Conservation (phyloP, 257 asterid genomes). For the Nicotiana paniculata region DNA sequence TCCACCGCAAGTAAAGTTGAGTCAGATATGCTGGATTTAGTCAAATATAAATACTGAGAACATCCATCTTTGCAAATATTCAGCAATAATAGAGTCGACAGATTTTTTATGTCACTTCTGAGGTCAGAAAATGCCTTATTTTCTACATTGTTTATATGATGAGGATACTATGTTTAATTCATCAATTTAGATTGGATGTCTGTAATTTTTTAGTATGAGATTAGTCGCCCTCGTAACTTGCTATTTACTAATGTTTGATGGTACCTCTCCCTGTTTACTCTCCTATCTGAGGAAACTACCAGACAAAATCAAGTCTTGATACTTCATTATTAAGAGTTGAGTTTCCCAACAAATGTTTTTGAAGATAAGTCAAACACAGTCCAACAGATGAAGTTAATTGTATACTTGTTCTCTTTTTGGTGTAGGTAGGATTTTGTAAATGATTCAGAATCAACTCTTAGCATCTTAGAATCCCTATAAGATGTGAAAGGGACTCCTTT, state of each 20-base stretch:
- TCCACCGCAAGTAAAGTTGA: neutral
- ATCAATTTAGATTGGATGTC: neutral
- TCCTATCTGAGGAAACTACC: neutral
- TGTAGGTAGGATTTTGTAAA: too few relatives aligned
- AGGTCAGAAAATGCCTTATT: neutral
- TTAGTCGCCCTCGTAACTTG: neutral
- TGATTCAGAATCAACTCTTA: too few relatives aligned
- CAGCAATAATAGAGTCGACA: neutral
- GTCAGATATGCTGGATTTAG: neutral
- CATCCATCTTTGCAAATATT: too few relatives aligned
- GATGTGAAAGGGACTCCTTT: too few relatives aligned
- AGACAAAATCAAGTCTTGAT: neutral
- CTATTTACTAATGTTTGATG: neutral
- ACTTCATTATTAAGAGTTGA: neutral
- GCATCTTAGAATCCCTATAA: too few relatives aligned
- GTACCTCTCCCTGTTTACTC: neutral
- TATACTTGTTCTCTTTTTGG: too few relatives aligned
- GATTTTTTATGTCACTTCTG: neutral
- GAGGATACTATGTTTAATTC: neutral
- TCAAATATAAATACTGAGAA: too few relatives aligned
- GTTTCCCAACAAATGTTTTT: too few relatives aligned
- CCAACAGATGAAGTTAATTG: too few relatives aligned
- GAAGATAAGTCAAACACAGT: too few relatives aligned
- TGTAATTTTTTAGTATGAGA: neutral
- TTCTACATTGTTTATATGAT: neutral